Evolutionary conservation across 2,329 filamentous ascomycete genomes (phyloP).

Genomic region (Microdochium trichocladiopsis): DNA sequence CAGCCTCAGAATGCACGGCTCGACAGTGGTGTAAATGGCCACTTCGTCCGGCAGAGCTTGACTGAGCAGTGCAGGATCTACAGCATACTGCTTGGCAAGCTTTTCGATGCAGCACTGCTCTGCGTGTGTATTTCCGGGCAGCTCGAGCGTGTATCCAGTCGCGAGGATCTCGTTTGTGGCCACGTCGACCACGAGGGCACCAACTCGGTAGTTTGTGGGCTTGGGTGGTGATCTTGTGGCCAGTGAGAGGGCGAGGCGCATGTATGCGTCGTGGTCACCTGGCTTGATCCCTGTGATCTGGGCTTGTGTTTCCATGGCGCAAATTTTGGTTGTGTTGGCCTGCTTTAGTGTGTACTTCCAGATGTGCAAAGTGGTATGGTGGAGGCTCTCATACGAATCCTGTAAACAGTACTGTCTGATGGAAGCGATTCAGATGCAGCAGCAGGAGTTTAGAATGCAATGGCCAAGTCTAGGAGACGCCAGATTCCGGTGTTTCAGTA

Average conservation of each 20-base stretch:
- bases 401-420: too few relatives aligned
- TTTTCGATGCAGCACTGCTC: constrained; percentile 90
- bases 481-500: too few relatives aligned
- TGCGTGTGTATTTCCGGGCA: constrained; percentile 89
- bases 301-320: neutral
- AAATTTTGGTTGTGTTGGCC: too few relatives aligned
- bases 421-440: too few relatives aligned
- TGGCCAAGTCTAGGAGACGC: too few relatives aligned
- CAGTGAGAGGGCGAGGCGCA: constrained; percentile 67
- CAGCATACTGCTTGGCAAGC: constrained; percentile 39
- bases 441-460: too few relatives aligned
- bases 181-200: constrained; percentile 71
- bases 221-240: constrained; percentile 76
- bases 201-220: constrained; percentile 89
- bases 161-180: constrained; percentile 55
- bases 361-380: too few relatives aligned
- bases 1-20: constrained; percentile 68
- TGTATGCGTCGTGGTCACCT: constrained; percentile 41
- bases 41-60: constrained; percentile 43
- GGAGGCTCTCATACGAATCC: too few relatives aligned
- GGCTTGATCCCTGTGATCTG: constrained; percentile 13
- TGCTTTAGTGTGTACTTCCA: too few relatives aligned
- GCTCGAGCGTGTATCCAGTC: constrained; percentile 86
- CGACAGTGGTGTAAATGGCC: constrained; percentile 87
- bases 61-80: constrained; percentile 47